Base-by-base conservation (phyloP, 495 filamentous ascomycete species). In the Talaromyces adpressus region DNA sequence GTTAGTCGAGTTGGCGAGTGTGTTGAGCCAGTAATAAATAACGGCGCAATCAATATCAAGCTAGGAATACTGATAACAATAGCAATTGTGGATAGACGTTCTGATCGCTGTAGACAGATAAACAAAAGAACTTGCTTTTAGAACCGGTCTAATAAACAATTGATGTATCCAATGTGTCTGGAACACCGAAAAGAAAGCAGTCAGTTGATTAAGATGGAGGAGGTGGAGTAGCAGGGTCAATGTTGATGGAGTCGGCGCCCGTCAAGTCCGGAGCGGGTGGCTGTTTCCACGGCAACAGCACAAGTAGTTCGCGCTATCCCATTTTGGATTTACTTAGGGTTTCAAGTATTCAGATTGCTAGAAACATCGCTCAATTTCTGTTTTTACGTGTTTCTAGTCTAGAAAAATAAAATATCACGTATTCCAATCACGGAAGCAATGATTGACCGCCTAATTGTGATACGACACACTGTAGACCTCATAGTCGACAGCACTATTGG, bases 401-500 rank as follows among this genome's bases (percentile, higher is more conserved):
- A 7, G 5, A 45, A 45, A 47, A 20, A 20, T 7, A 20, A 9
- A 7, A 12, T 49, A 20, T 18, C 18, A 49, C 18, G 36, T 1
- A 45, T 45, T 12, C 18, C n/a, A 49, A 49, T 20, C 2, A 36
- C 12, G 32, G 32, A 9, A 36, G 32, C 11, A 20, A 49, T 49
- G 6, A 56, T 14, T 53, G 23, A 56, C 5, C 18, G 8, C 23
- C 52, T 66, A 74, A 49, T 76, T 68, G 56, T 75, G 73, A 61
- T 81, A 82, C 4, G 76, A 77, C 12, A 82, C 79, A 65, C 80
- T 82, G 58, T 69, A 81, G n/a, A 75, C 59, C 64, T 70, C 71
- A 65, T 71, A 81, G 1, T 72, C 69, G 41, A 56, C 45, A 23
- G 45, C 59, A 0, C 39, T 49, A 6, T 34, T 54, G 4, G 57